Conservation (phyloP, 441 rosid genomes). For the Francoa sonchifolia region DNA sequence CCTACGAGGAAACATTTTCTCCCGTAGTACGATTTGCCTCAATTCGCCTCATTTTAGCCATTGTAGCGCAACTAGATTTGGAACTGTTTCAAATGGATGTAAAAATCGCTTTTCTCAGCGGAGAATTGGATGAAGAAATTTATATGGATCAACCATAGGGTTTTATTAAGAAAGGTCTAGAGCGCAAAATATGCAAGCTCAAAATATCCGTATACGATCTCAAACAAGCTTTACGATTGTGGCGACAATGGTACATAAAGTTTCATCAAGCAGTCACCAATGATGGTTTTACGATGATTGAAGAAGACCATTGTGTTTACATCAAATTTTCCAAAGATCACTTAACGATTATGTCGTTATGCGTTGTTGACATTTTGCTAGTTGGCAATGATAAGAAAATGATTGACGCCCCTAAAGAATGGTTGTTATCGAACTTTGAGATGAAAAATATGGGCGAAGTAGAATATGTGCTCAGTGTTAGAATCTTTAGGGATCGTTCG, state of each 20-base stretch:
- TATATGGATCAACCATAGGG: not conserved
- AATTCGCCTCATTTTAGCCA: conserved; percentile 3
- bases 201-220: not conserved
- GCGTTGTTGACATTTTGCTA: not conserved
- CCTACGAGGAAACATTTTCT: not conserved
- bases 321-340: not conserved
- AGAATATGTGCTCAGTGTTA: not conserved
- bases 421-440: not conserved
- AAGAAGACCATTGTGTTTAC: not conserved
- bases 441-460: conserved; percentile 1
- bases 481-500: not conserved
- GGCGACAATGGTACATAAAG: not conserved
- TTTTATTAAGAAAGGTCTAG: not conserved
- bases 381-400: not conserved
- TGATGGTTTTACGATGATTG: not conserved
- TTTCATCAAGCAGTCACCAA: not conserved
- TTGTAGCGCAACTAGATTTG: conserved; percentile 1
- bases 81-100: conserved; percentile 3
- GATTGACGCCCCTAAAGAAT: not conserved
- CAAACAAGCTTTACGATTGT: not conserved
- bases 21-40: not conserved
- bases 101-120: not conserved
- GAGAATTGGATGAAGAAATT: not conserved
- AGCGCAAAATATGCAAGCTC: not conserved
- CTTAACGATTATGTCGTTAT: not conserved